Base-by-base conservation (phyloP, 305 asterid species). In the Striga hermonthica region DNA sequence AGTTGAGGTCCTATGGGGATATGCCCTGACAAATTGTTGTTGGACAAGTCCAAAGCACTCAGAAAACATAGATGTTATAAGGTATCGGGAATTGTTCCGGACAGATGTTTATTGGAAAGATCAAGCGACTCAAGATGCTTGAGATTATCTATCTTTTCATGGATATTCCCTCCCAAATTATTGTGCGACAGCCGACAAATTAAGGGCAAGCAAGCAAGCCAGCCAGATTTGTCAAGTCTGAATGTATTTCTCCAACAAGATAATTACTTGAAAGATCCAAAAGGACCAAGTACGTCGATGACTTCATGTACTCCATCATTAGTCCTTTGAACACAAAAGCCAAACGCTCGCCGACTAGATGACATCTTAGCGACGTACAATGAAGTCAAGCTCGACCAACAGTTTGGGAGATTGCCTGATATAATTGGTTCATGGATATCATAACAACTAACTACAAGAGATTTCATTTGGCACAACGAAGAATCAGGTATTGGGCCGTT, bases 351-450 rank as follows among this genome's bases (percentile, higher is more conserved):
- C 44, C 48, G 15, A 50, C 61, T 69, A 13, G 62, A 50, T 7
- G 62, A 60, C 49, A 69, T 8, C 28, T 9, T 52, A 1, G 63
- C 9, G 8, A 4, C 3, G 3, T 3, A 0, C 7, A 69, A 55
- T 10, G 1, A 0, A 0, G 0, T 36, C 2, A 59, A 59, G 66
- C 50, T 50, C n/a, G 4, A 1, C 60, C 58, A 68, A 60, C 67
- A 68, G 2, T 60, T 34, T 22, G 47, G 48, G 16, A 57, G 49
- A 36, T 34, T 55, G 45, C 72, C 72, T 0, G 65, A 67, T 28
- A 67, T 28, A 67, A 34, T 7, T 16, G 43, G 48, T 67, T 67
- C 5, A 35, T 44, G 4, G 72, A 56, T 28, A 67, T 57, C 10
- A 57, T 48, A 6, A 67, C 38, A 35, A 0, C 0, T 4, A 35